Evolutionary conservation across 805 yeast species (phyloP).

Genomic region (Yamadazyma phyllophila): DNA sequence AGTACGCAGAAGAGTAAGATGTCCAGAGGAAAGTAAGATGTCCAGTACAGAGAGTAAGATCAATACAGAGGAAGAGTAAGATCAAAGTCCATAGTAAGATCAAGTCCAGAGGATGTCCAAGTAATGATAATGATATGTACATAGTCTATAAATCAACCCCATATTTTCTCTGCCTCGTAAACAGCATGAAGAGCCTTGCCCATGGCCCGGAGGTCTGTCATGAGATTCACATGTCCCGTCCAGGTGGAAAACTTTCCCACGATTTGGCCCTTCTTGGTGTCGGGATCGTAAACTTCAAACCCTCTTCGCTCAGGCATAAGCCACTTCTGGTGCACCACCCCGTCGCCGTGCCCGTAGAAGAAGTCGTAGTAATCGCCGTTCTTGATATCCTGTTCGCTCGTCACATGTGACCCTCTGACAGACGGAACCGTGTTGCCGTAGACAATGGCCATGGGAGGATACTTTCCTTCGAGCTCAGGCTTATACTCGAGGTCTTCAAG

Average conservation of each 20-base stretch:
- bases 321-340: conserved; percentile 83
- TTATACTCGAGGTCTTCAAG: conserved; percentile 54
- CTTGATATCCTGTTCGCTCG: conserved; percentile 57
- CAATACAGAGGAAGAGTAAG: no score
- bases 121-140: not conserved
- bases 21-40: no score
- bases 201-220: conserved; percentile 71
- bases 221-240: conserved; percentile 75
- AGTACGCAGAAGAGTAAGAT: no score
- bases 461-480: conserved; percentile 42
- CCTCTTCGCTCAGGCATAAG: conserved; percentile 76
- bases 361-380: conserved; percentile 75
- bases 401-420: conserved; percentile 74
- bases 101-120: no score
- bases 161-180: conserved; percentile 51
- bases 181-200: conserved; percentile 70
- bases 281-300: conserved; percentile 38
- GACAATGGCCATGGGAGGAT: conserved; percentile 83
- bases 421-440: conserved; percentile 84
- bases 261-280: conserved; percentile 45
- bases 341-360: conserved; percentile 89
- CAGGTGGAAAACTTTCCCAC: conserved; percentile 63
- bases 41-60: no score
- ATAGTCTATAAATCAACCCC: conserved; percentile 18
- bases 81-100: no score